phyloP scores from a whole-genome alignment of 202 grass and related monocot genomes.

The Zizania palustris region DNA sequence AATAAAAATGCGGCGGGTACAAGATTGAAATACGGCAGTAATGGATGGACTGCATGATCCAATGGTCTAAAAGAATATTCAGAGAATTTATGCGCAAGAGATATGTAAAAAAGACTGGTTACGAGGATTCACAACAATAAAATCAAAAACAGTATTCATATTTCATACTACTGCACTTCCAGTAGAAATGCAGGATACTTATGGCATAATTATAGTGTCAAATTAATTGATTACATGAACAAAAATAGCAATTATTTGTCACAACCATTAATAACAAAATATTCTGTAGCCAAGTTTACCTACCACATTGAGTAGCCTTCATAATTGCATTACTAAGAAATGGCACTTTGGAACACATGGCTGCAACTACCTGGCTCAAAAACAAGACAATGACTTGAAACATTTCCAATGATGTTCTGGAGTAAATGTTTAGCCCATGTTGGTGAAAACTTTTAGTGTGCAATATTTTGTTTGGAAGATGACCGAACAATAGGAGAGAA shows the following conservation, averaged over 20 bases:
- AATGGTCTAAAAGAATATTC: neutral
- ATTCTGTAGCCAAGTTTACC: conserved; percentile 23
- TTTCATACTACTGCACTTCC: neutral
- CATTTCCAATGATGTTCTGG: neutral
- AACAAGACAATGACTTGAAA: conserved; percentile 27
- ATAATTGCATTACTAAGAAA: conserved; percentile 87
- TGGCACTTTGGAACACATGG: conserved; percentile 95
- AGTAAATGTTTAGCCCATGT: neutral
- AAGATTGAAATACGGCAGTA: neutral
- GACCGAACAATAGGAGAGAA: neutral
- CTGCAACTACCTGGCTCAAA: conserved; percentile 62
- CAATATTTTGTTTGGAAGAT: neutral
- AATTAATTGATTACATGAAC: neutral
- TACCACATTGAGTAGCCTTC: conserved; percentile 87
- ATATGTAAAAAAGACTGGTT: conserved; percentile 16
- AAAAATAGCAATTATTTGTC: neutral
- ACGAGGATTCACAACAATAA: neutral
- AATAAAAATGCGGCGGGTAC: neutral
- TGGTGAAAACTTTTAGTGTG: neutral
- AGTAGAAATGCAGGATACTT: conserved; percentile 12
- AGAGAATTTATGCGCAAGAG: neutral
- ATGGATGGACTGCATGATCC: neutral
- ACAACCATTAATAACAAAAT: neutral
- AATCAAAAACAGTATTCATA: neutral
- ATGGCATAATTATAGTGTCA: neutral